A percentile compares a stretch with the other conserved stretches of the same genome.
These are phyloP conservation scores for Rhododendron kiyosumense DNA, from an alignment of 148 eudicot species.

Conservation along the genomic window DNA sequence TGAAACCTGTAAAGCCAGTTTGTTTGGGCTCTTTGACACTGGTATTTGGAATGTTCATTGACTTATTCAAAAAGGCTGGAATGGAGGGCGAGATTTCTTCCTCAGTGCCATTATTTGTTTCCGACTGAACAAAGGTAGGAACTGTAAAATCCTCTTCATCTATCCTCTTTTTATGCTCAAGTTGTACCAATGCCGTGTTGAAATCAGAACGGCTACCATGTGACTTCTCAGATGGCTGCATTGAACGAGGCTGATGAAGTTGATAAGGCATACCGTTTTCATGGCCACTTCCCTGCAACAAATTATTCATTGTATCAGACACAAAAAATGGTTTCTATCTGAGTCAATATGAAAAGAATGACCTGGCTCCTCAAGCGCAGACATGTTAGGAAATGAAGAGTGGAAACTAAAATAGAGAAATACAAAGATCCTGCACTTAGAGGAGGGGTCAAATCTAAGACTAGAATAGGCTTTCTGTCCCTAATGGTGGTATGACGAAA, in stretches of 20 bases:
- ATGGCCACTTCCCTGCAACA: slow-evolving; percentile 49
- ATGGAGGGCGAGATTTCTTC: slow-evolving; percentile 26
- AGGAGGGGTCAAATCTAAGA: background rate
- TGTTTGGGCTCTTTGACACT: slow-evolving; percentile 26
- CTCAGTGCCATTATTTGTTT: slow-evolving; percentile 13
- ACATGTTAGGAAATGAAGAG: background rate
- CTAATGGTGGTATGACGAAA: background rate
- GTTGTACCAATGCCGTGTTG: slow-evolving; percentile 24
- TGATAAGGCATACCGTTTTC: slow-evolving; percentile 45
- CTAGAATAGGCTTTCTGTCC: background rate
- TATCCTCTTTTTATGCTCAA: slow-evolving; percentile 33
- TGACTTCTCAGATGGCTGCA: slow-evolving; percentile 34
- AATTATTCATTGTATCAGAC: slow-evolving; percentile 2
- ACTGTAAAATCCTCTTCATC: slow-evolving; percentile 80
- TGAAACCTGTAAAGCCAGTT: slow-evolving; percentile 10
- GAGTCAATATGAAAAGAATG: background rate
- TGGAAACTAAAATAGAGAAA: background rate
- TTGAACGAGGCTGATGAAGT: slow-evolving; percentile 27
- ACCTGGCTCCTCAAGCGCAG: background rate
- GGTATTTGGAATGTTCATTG: slow-evolving; percentile 16
- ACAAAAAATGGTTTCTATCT: background rate
- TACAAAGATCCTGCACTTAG: background rate
- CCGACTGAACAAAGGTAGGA: slow-evolving; percentile 60
- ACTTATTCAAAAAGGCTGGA: slow-evolving; percentile 15
- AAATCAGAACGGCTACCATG: slow-evolving; percentile 27